phyloP scores from a whole-genome alignment of 2,329 filamentous ascomycete species.

The Pseudocercospora fijiensis region DNA sequence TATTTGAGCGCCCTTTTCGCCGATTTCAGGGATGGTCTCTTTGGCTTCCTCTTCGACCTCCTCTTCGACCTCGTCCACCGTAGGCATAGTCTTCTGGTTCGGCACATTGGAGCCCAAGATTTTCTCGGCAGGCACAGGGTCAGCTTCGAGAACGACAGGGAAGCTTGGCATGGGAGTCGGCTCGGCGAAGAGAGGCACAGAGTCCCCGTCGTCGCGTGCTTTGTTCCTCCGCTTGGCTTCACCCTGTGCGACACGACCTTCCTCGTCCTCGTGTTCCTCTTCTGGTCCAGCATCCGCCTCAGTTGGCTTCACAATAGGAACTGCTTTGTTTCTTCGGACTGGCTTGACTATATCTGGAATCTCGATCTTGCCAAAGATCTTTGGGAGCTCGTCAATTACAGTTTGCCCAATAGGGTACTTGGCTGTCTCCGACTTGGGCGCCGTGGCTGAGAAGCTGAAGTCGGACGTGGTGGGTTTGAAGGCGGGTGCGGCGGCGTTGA shows the following conservation, averaged over 20 bases:
- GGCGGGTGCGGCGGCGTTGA: constrained; percentile 59
- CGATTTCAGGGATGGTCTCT: constrained; percentile 19
- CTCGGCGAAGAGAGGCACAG: constrained; percentile 71
- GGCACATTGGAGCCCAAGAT: constrained; percentile 28
- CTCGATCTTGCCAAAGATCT: constrained; percentile 47
- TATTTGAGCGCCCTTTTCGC: constrained; percentile 19
- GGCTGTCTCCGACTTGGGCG: not conserved
- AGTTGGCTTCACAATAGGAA: constrained; percentile 67
- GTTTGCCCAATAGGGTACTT: constrained; percentile 36
- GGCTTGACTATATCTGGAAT: constrained; percentile 67
- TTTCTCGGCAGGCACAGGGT: constrained; percentile 24
- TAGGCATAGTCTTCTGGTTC: constrained; percentile 19
- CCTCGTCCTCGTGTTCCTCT: constrained; percentile 54
- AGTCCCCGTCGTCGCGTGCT: constrained; percentile 65
- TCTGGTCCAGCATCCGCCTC: constrained; percentile 31
- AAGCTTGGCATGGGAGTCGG: constrained; percentile 39
- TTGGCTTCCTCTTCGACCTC: constrained; percentile 16
- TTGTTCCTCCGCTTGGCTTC: constrained; percentile 71
- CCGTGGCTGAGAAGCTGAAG: constrained; percentile 41
- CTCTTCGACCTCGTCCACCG: constrained; percentile 15
- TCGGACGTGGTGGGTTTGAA: constrained; percentile 41
- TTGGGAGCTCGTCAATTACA: constrained; percentile 37
- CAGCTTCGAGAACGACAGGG: constrained; percentile 17
- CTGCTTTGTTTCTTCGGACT: constrained; percentile 72
- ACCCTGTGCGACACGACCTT: constrained; percentile 62